Evolutionary conservation across 2,329 filamentous ascomycete genomes (phyloP).

Genomic region (Chaetothyriales sp.): DNA sequence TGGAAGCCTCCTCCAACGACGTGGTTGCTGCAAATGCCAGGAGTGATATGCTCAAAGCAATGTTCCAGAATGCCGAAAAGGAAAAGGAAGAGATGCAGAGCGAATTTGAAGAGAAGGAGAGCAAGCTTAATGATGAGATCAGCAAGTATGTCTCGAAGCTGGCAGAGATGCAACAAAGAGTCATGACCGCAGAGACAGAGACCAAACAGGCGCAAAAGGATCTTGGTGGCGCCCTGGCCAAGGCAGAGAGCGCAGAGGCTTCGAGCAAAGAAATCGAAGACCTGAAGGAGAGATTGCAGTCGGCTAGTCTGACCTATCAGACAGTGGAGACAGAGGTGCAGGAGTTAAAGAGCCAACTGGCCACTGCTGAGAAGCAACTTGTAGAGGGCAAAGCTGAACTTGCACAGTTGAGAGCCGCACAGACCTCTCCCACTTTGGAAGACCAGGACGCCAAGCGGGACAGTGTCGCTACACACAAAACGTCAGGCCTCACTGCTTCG

Average conservation of each 20-base stretch:
- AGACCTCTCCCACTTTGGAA: not conserved
- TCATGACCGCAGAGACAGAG: slow-evolving; percentile 8
- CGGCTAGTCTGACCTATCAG: not conserved
- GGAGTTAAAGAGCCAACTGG: not conserved
- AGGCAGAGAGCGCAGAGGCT: slow-evolving; percentile 1
- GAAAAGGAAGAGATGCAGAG: slow-evolving; percentile 9
- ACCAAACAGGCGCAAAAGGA: slow-evolving; percentile 9
- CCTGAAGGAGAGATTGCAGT: slow-evolving; percentile 4
- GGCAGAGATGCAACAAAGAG: slow-evolving; percentile 8
- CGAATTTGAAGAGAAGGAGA: slow-evolving; percentile 9
- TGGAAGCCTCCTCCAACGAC: slow-evolving; percentile 8
- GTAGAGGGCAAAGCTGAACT: slow-evolving; percentile 20
- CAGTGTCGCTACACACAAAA: not conserved
- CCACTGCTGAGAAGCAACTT: slow-evolving; percentile 1
- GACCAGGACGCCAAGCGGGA: not conserved
- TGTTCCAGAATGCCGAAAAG: slow-evolving; percentile 6
- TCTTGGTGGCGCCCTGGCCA: slow-evolving; percentile 4
- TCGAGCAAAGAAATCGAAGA: slow-evolving; percentile 8
- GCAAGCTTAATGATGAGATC: slow-evolving; percentile 9
- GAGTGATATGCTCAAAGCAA: slow-evolving; percentile 2
- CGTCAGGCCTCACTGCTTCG: slow-evolving; percentile 1
- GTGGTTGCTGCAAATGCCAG: slow-evolving; percentile 5
- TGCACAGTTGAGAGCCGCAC: slow-evolving; percentile 17
- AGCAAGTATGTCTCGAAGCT: slow-evolving; percentile 10
- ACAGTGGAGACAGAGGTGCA: not conserved